Evolutionary conservation across 768 basidiomycete species (phyloP).

Genomic region (Leccinum obscurum): DNA sequence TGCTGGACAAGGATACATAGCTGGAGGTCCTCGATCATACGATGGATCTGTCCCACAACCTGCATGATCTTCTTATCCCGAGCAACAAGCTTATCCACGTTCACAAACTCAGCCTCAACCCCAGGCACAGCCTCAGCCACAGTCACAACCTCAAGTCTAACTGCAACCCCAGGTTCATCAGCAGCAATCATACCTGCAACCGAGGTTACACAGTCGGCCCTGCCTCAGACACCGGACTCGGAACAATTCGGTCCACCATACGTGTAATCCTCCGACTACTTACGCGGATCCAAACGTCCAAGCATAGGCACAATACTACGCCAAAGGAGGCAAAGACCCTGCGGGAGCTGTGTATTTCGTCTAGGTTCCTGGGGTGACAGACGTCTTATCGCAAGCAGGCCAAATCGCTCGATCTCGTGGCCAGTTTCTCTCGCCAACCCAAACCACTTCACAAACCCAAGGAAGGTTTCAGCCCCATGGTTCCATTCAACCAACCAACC

Average conservation of each 20-base stretch:
- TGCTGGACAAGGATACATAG: constrained; percentile 22
- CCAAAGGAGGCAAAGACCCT: constrained; percentile 70
- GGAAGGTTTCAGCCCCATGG: constrained; percentile 12
- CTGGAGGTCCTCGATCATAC: constrained; percentile 23
- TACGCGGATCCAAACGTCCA: constrained; percentile 85
- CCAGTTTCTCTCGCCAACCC: constrained; percentile 17
- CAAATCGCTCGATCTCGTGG: constrained; percentile 13
- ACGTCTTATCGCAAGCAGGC: constrained; percentile 20
- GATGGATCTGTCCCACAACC: constrained; percentile 25
- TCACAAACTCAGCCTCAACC: constrained; percentile 37
- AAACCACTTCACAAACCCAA: constrained; percentile 18
- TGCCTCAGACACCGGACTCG: constrained; percentile 11
- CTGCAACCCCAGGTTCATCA: constrained; percentile 34
- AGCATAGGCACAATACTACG: constrained; percentile 86
- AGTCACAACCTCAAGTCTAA: constrained; percentile 40
- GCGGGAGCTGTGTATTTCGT: constrained; percentile 82
- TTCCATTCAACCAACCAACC: constrained; percentile 15
- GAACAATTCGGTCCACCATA: constrained; percentile 45
- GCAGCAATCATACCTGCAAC: constrained; percentile 16
- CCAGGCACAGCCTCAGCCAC: constrained; percentile 21
- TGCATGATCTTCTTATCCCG: constrained; percentile 34
- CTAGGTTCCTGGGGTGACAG: constrained; percentile 72
- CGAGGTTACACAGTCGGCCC: constrained; percentile 11
- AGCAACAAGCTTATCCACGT: constrained; percentile 33
- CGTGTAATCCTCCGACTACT: constrained; percentile 59